phyloP scores from a whole-genome alignment of 192 early-diverging fungal species.

The Umbelopsis sp. region DNA sequence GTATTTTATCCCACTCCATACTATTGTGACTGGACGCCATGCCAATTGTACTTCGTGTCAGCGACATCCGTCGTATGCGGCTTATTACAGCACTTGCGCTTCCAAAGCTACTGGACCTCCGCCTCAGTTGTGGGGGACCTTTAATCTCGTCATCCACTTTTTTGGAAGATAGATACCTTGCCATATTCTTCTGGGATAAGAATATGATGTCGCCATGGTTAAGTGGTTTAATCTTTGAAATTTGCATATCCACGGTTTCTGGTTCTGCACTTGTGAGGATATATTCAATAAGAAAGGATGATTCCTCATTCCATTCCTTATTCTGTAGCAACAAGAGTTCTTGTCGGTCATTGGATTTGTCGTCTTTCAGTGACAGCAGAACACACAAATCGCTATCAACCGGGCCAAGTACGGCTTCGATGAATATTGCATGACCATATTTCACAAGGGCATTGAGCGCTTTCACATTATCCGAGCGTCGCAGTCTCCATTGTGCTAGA shows the following conservation, averaged over 20 bases:
- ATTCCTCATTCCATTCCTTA: slow-evolving; percentile 13
- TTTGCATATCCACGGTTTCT: slow-evolving; percentile 6
- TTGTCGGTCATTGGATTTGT: not conserved
- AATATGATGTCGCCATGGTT: slow-evolving; percentile 6
- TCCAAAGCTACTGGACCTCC: slow-evolving; percentile 9
- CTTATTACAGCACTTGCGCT: not conserved
- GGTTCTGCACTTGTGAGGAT: not conserved
- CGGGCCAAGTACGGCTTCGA: slow-evolving; percentile 3
- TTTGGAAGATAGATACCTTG: slow-evolving; percentile 11
- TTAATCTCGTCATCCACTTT: not conserved
- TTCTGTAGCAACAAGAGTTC: not conserved
- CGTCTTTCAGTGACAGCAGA: not conserved
- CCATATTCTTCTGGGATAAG: not conserved
- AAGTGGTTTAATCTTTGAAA: not conserved
- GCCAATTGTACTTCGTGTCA: not conserved
- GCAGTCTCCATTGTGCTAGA: slow-evolving; percentile 2
- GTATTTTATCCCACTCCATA: not conserved
- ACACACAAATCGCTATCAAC: slow-evolving; percentile 7
- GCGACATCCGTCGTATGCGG: not conserved
- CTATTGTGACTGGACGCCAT: not conserved
- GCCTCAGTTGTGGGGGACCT: not conserved
- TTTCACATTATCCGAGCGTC: not conserved
- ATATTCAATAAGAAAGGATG: not conserved
- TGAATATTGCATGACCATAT: slow-evolving; percentile 9
- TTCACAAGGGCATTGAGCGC: not conserved